phyloP scores from a whole-genome alignment of 2,329 filamentous ascomycete species.

The Botrytis squamosa region DNA sequence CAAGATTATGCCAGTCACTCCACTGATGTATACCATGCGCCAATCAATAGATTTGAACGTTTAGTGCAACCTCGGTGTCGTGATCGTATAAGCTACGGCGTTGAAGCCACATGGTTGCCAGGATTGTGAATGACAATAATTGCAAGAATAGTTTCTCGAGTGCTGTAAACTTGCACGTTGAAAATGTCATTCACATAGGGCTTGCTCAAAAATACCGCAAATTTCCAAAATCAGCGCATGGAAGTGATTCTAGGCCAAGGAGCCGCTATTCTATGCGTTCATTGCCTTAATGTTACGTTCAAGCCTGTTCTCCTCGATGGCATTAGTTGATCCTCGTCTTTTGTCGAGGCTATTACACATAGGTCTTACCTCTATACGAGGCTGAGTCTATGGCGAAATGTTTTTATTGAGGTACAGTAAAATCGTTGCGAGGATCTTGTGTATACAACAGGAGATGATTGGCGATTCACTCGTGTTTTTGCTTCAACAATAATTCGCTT shows the following conservation, averaged over 20 bases:
- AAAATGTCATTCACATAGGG: not conserved
- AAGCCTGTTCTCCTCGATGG: not conserved
- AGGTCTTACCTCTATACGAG: constrained; percentile 6
- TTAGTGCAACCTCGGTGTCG: not conserved
- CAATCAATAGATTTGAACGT: constrained; percentile 1
- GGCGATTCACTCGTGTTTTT: not conserved
- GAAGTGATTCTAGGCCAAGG: not conserved
- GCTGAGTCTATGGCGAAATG: constrained; percentile 4
- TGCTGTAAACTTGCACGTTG: not conserved
- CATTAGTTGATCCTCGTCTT: not conserved
- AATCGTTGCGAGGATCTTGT: not conserved
- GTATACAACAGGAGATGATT: not conserved
- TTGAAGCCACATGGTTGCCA: constrained; percentile 7
- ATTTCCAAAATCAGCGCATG: not conserved
- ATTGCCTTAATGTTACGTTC: not conserved
- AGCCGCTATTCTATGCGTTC: not conserved
- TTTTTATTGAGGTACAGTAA: constrained; percentile 1
- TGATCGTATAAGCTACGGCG: not conserved
- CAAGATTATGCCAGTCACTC: not conserved
- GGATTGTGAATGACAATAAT: not conserved
- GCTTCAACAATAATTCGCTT: not conserved
- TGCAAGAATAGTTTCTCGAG: constrained; percentile 1
- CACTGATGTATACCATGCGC: not conserved
- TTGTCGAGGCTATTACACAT: constrained; percentile 1
- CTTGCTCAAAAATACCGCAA: not conserved